Evolutionary conservation across 2,329 filamentous ascomycete genomes (phyloP).

Genomic region (Cladosporium sp.): DNA sequence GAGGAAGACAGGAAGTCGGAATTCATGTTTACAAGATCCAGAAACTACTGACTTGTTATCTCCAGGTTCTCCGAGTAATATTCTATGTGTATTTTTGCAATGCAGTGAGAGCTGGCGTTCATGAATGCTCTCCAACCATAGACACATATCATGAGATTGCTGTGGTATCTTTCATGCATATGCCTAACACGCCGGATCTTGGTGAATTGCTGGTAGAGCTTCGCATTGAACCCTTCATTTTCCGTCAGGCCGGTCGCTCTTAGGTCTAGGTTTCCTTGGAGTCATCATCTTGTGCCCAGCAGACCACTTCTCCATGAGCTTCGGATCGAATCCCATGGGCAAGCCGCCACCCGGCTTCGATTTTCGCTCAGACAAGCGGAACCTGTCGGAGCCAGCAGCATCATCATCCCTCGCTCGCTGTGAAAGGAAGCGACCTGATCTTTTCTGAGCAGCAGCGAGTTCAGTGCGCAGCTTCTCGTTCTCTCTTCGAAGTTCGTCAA

Average conservation of each 20-base stretch:
- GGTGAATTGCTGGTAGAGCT: no score
- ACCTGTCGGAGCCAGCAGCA: not conserved
- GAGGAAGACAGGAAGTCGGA: not conserved
- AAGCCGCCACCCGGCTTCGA: not conserved
- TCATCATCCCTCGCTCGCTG: not conserved
- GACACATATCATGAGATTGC: not conserved
- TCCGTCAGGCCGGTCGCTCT: not conserved
- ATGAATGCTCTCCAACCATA: not conserved
- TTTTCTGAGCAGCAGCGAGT: slow-evolving; percentile 1
- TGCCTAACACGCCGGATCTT: no score
- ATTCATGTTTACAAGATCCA: no score
- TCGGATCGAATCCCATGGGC: slow-evolving; percentile 2
- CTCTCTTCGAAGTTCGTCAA: slow-evolving; percentile 1
- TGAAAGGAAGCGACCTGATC: not conserved
- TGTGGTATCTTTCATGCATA: no score
- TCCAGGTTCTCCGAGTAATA: not conserved
- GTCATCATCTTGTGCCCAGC: slow-evolving; percentile 5
- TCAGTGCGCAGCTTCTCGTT: not conserved
- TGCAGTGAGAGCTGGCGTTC: not conserved
- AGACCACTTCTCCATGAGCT: slow-evolving; percentile 5
- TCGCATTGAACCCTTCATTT: not conserved
- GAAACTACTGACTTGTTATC: no score
- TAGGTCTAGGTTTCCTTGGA: not conserved
- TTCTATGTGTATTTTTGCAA: not conserved
- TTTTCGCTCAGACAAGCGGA: slow-evolving; percentile 3